These are phyloP conservation scores for Geotrichum bryndzae DNA, from an alignment of 1,139 yeast genomes.

Conservation along the genomic window DNA sequence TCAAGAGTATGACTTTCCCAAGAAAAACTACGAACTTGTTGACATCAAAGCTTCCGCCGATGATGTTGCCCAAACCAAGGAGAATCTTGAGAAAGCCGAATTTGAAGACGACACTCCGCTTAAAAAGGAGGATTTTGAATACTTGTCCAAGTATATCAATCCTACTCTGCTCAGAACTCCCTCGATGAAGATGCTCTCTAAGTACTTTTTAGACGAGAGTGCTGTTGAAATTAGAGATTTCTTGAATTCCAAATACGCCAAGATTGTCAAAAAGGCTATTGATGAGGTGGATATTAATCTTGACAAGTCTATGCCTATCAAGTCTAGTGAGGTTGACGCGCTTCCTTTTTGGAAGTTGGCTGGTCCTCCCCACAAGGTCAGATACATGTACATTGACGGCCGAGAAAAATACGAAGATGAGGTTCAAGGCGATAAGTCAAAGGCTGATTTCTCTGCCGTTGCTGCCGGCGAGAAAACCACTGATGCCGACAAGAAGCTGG, in stretches of 20 bases:
- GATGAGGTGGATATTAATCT: conserved; percentile 37
- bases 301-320: conserved; percentile 61
- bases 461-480: conserved; percentile 25
- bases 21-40: conserved; percentile 6
- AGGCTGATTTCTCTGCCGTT: conserved; percentile 10
- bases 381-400: conserved; percentile 69
- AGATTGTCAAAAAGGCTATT: conserved; percentile 43
- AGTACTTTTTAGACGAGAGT: conserved; percentile 58
- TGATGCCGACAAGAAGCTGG: conserved; percentile 34
- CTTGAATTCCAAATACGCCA: conserved; percentile 52
- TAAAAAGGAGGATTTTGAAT: conserved; percentile 39
- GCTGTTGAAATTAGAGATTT: conserved; percentile 62
- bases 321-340: conserved; percentile 46
- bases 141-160: conserved; percentile 51
- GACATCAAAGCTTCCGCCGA: background rate
- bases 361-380: conserved; percentile 88
- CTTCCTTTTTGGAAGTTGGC: conserved; percentile 81
- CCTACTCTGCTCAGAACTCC: conserved; percentile 45
- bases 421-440: background rate
- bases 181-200: conserved; percentile 43
- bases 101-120: conserved; percentile 21
- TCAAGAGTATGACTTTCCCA: conserved; percentile 76
- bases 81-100: background rate
- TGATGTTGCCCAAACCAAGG: background rate
- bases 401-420: conserved; percentile 14